Base-by-base conservation (phyloP, 2,329 filamentous ascomycete species). In the Coniochaeta sp. region DNA sequence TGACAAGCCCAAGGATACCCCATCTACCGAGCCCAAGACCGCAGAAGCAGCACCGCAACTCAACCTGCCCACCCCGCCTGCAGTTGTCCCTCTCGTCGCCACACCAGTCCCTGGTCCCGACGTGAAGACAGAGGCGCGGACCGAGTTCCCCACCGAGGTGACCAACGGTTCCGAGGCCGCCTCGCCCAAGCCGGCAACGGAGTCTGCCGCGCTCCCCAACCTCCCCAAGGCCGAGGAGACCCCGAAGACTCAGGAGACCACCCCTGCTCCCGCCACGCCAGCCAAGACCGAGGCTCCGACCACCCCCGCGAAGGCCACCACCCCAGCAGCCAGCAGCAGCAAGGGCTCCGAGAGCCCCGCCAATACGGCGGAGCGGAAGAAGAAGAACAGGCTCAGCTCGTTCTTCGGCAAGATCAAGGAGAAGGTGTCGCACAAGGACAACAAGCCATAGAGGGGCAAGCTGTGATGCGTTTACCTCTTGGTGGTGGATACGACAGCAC, bases 351-450 rank as follows among this genome's bases (percentile, higher is more conserved):
- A 66, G 27, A 63, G 63, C 52, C 55, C 66, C 13, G 56, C 65
- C 9, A n/a, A n/a, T n/a, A 67, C 70, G 51, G 68, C 72, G 14
- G 75, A 81, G 49, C 82, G 81, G 71, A 87, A 86, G 75, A 85
- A 84, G 75, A 84, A 83, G 73, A 74, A 80, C 67, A 76, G 83
- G 51, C 60, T 85, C 53, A 86, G 83, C 67, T 70, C 76, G 50
- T 78, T 87, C 60, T 80, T 87, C 63, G 72, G 68, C 67, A 81
- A 78, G 71, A 61, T 81, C 61, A 77, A 76, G 68, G 63, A 69
- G 58, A 81, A 69, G 64, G 57, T 71, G n/a, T 60, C 63, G 20
- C 55, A 60, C 57, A 67, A 68, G 60, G 61, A 66, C 26, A n/a
- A n/a, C n/a, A 57, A 53, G 54, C 47, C 52, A 16, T 40, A 49